Conservation (phyloP, 2,329 filamentous ascomycete species). For the Nakataea oryzae region DNA sequence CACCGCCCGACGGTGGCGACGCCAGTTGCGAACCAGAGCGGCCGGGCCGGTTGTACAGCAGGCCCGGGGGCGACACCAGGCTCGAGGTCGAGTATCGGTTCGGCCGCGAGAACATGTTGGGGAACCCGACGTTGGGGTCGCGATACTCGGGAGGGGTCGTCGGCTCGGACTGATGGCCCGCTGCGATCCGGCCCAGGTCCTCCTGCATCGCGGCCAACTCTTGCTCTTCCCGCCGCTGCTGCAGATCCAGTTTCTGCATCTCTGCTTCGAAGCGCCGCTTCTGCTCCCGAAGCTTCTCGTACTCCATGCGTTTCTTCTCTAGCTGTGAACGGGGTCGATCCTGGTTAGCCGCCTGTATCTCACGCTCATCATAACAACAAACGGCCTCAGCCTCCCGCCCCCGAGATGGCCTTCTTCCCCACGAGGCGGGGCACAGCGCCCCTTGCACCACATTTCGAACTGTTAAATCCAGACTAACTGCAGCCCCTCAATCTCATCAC, state of each 20-base stretch:
- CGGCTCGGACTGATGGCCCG: conserved; percentile 82
- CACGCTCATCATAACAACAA: neutral
- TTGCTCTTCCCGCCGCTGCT: conserved; percentile 71
- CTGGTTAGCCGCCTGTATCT: conserved; percentile 5
- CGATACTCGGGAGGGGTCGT: conserved; percentile 92
- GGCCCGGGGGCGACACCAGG: conserved; percentile 68
- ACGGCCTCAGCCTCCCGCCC: neutral
- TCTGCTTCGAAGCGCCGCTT: conserved; percentile 84
- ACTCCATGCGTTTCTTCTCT: conserved; percentile 88
- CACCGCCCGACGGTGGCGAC: conserved; percentile 60
- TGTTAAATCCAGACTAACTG: too few relatives aligned
- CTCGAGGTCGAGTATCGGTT: conserved; percentile 86
- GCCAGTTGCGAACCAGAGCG: conserved; percentile 72
- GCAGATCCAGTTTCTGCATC: conserved; percentile 80
- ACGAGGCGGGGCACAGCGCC: neutral
- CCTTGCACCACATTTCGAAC: neutral
- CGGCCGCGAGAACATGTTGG: conserved; percentile 69
- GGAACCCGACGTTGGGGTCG: conserved; percentile 59
- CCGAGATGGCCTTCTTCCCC: neutral
- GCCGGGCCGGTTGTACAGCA: conserved; percentile 57
- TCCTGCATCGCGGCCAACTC: conserved; percentile 80
- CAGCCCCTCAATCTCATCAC: neutral
- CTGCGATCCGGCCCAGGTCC: conserved; percentile 51
- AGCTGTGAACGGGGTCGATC: conserved; percentile 41
- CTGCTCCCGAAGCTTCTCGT: conserved; percentile 83